Percentiles rank a stretch among this genome's conserved stretches.
Evolutionary conservation across 2,329 filamentous ascomycete genomes (phyloP).

Genomic region (Phialocephala sp.): DNA sequence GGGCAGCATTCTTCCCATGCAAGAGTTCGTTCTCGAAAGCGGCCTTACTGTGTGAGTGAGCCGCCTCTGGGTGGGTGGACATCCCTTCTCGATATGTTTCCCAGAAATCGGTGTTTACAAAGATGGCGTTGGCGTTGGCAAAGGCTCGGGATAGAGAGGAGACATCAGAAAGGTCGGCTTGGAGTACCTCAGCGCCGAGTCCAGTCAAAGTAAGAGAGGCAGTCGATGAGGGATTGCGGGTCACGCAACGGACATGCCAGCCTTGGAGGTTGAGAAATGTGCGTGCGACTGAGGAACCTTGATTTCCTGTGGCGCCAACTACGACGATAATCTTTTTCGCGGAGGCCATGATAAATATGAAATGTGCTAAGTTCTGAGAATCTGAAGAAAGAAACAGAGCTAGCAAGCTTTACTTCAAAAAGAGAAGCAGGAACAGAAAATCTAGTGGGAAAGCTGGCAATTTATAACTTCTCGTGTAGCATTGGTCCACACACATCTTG

Average conservation of each 20-base stretch:
- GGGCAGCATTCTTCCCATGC: constrained; percentile 40
- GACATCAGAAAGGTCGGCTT: constrained; percentile 36
- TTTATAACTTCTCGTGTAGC: too few species aligned
- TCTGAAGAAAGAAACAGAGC: background rate
- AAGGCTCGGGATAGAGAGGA: constrained; percentile 36
- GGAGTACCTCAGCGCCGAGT: constrained; percentile 37
- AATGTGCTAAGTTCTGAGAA: too few species aligned
- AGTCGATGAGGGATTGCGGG: constrained; percentile 30
- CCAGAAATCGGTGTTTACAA: constrained; percentile 41
- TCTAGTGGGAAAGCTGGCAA: too few species aligned
- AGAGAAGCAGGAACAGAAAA: too few species aligned
- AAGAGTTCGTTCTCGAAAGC: constrained; percentile 33
- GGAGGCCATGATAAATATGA: constrained; percentile 21
- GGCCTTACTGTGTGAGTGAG: constrained; percentile 14
- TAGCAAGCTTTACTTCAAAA: background rate
- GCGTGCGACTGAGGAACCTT: constrained; percentile 61
- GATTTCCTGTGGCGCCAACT: constrained; percentile 64
- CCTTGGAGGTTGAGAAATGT: constrained; percentile 30
- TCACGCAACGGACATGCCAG: constrained; percentile 40
- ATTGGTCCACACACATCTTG: too few species aligned
- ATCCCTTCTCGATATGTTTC: constrained; percentile 11
- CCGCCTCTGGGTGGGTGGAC: background rate
- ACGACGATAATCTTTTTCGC: constrained; percentile 56
- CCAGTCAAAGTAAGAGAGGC: constrained; percentile 25
- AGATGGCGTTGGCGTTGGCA: constrained; percentile 35